A percentile compares a stretch with the other conserved stretches of the same genome.
phyloP scores from a whole-genome alignment of 805 yeast species.

The Pichia phayaonensis region DNA sequence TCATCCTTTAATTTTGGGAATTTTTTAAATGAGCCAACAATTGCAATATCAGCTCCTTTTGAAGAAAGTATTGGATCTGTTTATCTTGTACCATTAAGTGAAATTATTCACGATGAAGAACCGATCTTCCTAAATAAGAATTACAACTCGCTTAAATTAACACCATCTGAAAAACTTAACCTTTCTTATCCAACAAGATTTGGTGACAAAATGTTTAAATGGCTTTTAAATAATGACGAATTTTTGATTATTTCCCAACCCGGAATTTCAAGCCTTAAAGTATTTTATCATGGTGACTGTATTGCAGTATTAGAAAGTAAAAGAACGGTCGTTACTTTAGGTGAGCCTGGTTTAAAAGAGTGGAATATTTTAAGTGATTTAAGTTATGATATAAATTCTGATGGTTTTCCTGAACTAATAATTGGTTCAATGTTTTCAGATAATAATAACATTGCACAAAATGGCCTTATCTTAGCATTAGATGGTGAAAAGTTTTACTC shows the following conservation, averaged over 20 bases:
- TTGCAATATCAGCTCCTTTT: slow-evolving; percentile 46
- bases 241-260: slow-evolving; percentile 44
- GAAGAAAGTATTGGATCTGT: slow-evolving; percentile 39
- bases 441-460: slow-evolving; percentile 13
- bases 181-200: slow-evolving; percentile 29
- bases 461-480: slow-evolving; percentile 13
- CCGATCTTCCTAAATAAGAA: background rate
- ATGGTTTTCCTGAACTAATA: slow-evolving; percentile 35
- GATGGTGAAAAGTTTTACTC: slow-evolving; percentile 13
- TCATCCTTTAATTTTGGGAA: slow-evolving; percentile 34
- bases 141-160: background rate
- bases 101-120: slow-evolving; percentile 13
- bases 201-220: slow-evolving; percentile 34
- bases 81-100: slow-evolving; percentile 35
- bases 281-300: slow-evolving; percentile 22
- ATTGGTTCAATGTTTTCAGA: slow-evolving; percentile 39
- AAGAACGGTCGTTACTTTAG: slow-evolving; percentile 26
- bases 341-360: slow-evolving; percentile 36
- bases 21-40: slow-evolving; percentile 29
- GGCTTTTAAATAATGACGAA: slow-evolving; percentile 24
- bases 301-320: slow-evolving; percentile 18
- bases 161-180: background rate
- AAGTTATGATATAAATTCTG: slow-evolving; percentile 28
- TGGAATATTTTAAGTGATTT: slow-evolving; percentile 30
- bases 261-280: slow-evolving; percentile 37